Conservation (phyloP, 2,329 filamentous ascomycete genomes). For the Byssochlamys sp. region DNA sequence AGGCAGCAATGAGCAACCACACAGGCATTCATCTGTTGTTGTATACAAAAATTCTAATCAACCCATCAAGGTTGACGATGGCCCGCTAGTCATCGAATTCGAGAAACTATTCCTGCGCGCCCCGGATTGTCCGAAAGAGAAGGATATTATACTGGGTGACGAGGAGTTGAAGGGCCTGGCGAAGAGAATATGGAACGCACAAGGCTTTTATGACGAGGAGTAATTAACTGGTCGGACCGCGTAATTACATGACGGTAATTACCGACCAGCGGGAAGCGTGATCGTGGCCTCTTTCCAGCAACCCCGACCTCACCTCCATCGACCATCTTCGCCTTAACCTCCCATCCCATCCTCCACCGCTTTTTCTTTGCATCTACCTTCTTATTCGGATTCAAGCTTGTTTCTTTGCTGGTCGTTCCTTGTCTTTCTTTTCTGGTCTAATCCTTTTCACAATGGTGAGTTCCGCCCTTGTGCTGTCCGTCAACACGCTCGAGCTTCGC, state of each 20-base stretch:
- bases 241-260: background rate
- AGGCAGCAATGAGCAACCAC: too few species aligned
- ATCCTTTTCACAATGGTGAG: slow-evolving; percentile 1
- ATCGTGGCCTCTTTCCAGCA: slow-evolving; percentile 7
- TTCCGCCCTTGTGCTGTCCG: background rate
- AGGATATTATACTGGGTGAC: too few species aligned
- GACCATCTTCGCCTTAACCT: background rate
- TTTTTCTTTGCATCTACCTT: background rate
- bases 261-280: slow-evolving; percentile 1
- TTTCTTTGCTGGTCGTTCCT: background rate
- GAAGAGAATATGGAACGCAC: too few species aligned
- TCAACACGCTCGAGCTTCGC: background rate
- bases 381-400: background rate
- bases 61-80: too few species aligned
- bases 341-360: background rate
- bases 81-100: too few species aligned
- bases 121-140: too few species aligned
- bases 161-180: too few species aligned
- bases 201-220: too few species aligned
- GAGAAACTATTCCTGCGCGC: too few species aligned
- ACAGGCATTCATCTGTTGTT: too few species aligned
- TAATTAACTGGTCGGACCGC: background rate
- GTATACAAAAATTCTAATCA: too few species aligned
- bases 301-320: background rate
- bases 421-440: background rate